Evolutionary conservation across 2,329 filamentous ascomycete genomes (phyloP), one percentile per base, ranked within the genome.

Genomic region (Cladosporium velox): DNA sequence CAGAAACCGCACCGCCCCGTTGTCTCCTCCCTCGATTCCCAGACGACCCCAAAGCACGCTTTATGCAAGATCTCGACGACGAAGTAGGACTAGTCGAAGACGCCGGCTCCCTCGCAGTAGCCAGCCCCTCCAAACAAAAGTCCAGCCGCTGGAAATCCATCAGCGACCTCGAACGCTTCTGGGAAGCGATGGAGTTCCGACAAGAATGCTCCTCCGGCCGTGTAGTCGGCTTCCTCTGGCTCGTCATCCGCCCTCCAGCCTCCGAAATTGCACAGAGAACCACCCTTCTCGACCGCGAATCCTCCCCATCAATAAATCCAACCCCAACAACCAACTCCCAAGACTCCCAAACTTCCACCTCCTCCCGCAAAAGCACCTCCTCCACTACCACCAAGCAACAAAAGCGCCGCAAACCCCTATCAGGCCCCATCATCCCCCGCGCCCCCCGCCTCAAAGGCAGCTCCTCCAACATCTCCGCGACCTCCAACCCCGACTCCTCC

Each of bases 111-210:
- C 34, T 65, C n/a, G 67, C 69, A 12, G 68, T 70, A 2, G 74
- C 70, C 52, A 77, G 70, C 70, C 76, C 70, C 66, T 75, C 71
- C 66, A 82, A 80, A 64, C 79, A 85, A 70, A 85, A 86, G 70
- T 84, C 82, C 30, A 91, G 91, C 0, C 84, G 87, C 65, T 99
- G 95, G 95, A 91, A 88, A 75, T 93, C 90, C 67, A 88, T 97
- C 28, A 89, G 86, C 75, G 91, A 88, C 0, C 81, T 99, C 49
- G 91, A 93, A n/a, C 89, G 93, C 71, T 99, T 99, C 74, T 99
- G 95, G 95, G 95, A 99, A 68, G 91, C 96, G 85, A 98, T 99
- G 94, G 90, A 93, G 0, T 98, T 91, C 75, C 85, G 95, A 65
- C 95, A 98, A 76, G 95, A 99, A 75, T 99, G 95, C 75, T 97